Evolutionary conservation across 257 asterid species (phyloP).

Genomic region (Rauvolfia tetraphylla): DNA sequence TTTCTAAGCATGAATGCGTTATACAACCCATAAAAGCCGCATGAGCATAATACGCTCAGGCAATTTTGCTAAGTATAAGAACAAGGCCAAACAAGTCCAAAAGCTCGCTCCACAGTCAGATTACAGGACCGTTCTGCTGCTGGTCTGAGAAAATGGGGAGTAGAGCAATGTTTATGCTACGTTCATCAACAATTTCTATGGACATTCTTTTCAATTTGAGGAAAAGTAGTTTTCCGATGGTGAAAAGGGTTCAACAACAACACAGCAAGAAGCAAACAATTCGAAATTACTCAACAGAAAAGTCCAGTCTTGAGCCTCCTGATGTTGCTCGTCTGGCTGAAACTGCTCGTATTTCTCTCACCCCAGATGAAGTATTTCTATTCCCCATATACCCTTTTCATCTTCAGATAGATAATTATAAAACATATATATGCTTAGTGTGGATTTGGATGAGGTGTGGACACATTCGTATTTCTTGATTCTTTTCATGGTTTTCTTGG

Average conservation of each 20-base stretch:
- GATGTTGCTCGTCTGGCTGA: slow-evolving; percentile 65
- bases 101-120: background rate
- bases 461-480: background rate
- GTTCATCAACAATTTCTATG: background rate
- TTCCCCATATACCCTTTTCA: background rate
- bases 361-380: slow-evolving; percentile 37
- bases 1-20: too few species aligned
- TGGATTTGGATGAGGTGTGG: background rate
- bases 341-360: slow-evolving; percentile 76
- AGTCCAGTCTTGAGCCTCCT: slow-evolving; percentile 63
- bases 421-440: background rate
- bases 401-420: background rate
- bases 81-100: too few species aligned
- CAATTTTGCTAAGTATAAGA: too few species aligned
- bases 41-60: too few species aligned
- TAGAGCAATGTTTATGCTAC: slow-evolving; percentile 19
- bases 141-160: slow-evolving; percentile 18
- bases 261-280: background rate
- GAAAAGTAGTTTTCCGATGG: slow-evolving; percentile 9
- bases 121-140: background rate
- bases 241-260: background rate
- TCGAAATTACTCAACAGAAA: slow-evolving; percentile 24
- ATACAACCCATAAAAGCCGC: too few species aligned
- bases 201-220: slow-evolving; percentile 13
- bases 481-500: background rate